Evolutionary conservation across 2,329 filamentous ascomycete species (phyloP).

Genomic region (Monosporascus sp.): DNA sequence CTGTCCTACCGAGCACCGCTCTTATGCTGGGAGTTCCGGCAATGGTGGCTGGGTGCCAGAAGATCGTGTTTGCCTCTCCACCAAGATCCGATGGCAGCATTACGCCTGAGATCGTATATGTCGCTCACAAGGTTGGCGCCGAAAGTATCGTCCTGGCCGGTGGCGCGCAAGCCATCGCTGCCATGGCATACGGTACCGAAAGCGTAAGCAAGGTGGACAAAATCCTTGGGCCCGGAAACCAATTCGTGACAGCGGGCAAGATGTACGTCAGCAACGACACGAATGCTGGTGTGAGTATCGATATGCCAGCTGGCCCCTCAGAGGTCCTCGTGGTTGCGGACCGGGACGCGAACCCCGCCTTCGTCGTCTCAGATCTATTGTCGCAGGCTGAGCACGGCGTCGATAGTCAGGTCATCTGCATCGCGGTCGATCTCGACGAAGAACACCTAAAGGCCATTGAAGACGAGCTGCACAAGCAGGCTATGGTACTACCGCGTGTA

Average conservation of each 20-base stretch:
- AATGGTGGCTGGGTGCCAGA: conserved; percentile 94
- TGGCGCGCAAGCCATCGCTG: conserved; percentile 90
- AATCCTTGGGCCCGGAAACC: conserved; percentile 94
- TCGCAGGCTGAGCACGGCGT: conserved; percentile 96
- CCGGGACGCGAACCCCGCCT: conserved; percentile 79
- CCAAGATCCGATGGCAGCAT: conserved; percentile 84
- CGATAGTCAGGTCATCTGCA: conserved; percentile 89
- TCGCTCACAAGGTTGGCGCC: conserved; percentile 92
- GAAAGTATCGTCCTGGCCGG: conserved; percentile 94
- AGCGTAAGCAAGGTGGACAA: conserved; percentile 96
- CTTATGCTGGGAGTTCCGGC: conserved; percentile 97
- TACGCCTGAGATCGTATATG: conserved; percentile 95
- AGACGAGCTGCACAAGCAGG: conserved; percentile 83
- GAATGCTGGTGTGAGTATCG: conserved; percentile 88
- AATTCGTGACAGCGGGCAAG: conserved; percentile 97
- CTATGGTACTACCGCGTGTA: conserved; percentile 78
- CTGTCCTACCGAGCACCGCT: conserved; percentile 92
- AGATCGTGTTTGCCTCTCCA: conserved; percentile 88
- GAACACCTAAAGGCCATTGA: conserved; percentile 76
- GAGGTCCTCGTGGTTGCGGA: conserved; percentile 97
- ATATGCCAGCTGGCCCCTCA: conserved; percentile 96
- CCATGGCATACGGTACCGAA: conserved; percentile 95
- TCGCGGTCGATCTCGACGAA: conserved; percentile 76
- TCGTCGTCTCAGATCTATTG: conserved; percentile 90
- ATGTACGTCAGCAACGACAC: conserved; percentile 98